Base-by-base conservation (phyloP, 345 rosid genomes). In the Trapa incisa region DNA sequence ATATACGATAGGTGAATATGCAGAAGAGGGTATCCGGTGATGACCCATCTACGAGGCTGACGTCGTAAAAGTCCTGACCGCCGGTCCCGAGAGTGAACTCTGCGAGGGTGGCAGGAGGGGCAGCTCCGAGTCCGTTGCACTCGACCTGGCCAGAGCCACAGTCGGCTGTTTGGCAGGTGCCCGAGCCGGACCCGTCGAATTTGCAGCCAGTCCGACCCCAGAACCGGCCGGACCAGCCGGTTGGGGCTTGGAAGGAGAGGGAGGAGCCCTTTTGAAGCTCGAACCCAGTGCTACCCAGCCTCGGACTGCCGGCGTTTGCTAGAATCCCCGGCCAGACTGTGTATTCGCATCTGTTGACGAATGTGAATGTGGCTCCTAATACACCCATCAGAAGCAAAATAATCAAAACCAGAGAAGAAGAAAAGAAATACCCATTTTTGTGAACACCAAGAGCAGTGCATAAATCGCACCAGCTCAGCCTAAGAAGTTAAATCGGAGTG, bases 41-140 rank as follows among this genome's bases (percentile, higher is more conserved):
- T 22, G 29, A 94, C 37, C 99, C 97, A 67, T 94, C 99, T 11
- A 94, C 99, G 37, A 94, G 89, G 71, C 95, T 88, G 37, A 94
- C 99, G 69, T 94, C 99, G 68, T 91, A 91, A 66, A 94, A 94
- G 71, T 91, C 97, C 69, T 81, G 87, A 1, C 96, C 92, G 0
- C 96, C 87, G 0, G 84, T 75, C 3, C 92, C 96, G 0, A 93
- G 83, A 2, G 94, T 87, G 81, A 93, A 90, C 87, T 90, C 94
- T 0, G 91, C 97, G 1, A 93, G 84, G 1, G 97, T 93, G 0
- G 89, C 97, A 0, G 96, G 96, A 10, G 96, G 96, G 5, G 86
- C 80, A 35, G 97, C 96, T 3, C 97, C 98, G 5, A 80, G 77
- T 0, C 98, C 97, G 52, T 39, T 72, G 69, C 96, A 93, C 69